Conservation (phyloP, 202 grass and related monocot genomes). For the Panicum hallii region DNA sequence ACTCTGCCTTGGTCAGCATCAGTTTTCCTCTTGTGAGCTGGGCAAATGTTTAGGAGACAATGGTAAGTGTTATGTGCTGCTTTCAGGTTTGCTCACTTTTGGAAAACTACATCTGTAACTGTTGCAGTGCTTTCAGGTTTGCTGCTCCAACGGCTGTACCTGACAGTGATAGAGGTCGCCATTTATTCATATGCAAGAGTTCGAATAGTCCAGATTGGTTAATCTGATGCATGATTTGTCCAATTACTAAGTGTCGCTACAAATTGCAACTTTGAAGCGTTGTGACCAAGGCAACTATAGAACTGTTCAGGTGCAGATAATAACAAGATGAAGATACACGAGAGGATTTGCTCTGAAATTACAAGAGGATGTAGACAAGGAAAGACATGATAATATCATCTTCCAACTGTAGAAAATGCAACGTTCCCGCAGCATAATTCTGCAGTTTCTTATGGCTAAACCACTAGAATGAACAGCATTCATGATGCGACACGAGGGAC, state of each 20-base stretch:
- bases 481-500: slow-evolving; percentile 3
- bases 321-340: slow-evolving; percentile 19
- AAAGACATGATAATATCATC: slow-evolving; percentile 12
- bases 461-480: slow-evolving; percentile 43
- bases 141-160: background rate
- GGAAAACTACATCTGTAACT: background rate
- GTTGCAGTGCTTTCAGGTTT: background rate
- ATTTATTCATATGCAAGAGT: background rate
- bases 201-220: background rate
- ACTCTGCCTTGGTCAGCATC: background rate
- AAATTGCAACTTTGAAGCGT: background rate
- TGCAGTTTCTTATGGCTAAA: slow-evolving; percentile 47
- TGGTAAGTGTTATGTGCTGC: background rate
- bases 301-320: background rate
- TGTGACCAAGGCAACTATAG: slow-evolving; percentile 10
- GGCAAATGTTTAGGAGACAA: background rate
- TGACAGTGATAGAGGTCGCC: background rate
- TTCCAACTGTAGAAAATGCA: slow-evolving; percentile 31
- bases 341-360: slow-evolving; percentile 15
- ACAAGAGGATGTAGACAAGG: slow-evolving; percentile 4
- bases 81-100: slow-evolving; percentile 5
- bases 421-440: slow-evolving; percentile 34
- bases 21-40: background rate
- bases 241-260: background rate
- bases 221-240: background rate